Evolutionary conservation across 108 stramenopile species (phyloP).

Genomic region (Pseudonitzschia delicatissima): DNA sequence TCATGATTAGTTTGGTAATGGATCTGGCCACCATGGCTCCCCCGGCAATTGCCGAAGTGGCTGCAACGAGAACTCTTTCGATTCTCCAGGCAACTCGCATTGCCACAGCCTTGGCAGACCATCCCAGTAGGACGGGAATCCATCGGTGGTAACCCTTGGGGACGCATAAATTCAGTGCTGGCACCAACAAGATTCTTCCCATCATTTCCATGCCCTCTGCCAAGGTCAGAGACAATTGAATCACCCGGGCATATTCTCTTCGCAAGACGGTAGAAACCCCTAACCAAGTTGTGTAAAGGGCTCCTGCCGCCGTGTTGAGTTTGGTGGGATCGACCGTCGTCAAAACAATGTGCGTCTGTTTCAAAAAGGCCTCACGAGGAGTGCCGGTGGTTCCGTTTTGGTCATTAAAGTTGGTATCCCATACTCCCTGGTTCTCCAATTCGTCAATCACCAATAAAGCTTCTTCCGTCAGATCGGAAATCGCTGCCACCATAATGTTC

Average conservation of each 20-base stretch:
- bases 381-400: not conserved
- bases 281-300: constrained; percentile 42
- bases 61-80: constrained; percentile 80
- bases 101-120: constrained; percentile 59
- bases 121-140: constrained; percentile 58
- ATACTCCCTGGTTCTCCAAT: not conserved
- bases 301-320: constrained; percentile 40
- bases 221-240: constrained; percentile 28
- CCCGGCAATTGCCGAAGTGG: constrained; percentile 78
- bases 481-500: constrained; percentile 22
- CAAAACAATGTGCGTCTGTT: constrained; percentile 28
- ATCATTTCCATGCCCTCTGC: constrained; percentile 22
- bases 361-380: constrained; percentile 11
- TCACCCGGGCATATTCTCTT: constrained; percentile 35
- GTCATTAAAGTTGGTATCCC: constrained; percentile 24
- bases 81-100: constrained; percentile 84
- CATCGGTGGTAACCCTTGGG: constrained; percentile 42
- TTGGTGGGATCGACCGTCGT: constrained; percentile 42
- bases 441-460: constrained; percentile 36
- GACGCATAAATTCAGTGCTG: constrained; percentile 9
- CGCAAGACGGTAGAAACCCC: constrained; percentile 35
- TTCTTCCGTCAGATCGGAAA: constrained; percentile 32
- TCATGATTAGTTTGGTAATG: constrained; percentile 40
- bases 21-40: constrained; percentile 76
- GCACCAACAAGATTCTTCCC: constrained; percentile 22